These are phyloP conservation scores for Cercospora zeae-maydis DNA, from an alignment of 2,329 filamentous ascomycete species.

Conservation along the genomic window DNA sequence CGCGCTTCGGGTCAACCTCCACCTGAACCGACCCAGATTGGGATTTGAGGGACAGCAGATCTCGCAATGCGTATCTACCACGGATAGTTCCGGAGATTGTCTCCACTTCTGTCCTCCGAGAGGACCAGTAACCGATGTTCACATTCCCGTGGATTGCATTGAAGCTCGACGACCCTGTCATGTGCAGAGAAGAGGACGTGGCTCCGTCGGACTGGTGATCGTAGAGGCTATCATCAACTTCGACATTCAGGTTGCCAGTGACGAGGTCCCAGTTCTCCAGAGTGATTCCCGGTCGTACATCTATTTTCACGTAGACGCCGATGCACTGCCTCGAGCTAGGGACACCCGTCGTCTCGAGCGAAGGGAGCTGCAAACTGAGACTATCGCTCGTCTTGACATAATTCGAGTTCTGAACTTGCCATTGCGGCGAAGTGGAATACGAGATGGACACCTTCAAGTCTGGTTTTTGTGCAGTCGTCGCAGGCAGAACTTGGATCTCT, in stretches of 20 bases:
- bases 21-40: slow-evolving; percentile 43
- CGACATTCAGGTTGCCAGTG: slow-evolving; percentile 40
- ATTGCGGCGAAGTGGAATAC: slow-evolving; percentile 38
- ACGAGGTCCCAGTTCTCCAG: slow-evolving; percentile 37
- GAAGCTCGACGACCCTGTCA: slow-evolving; percentile 35
- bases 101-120: slow-evolving; percentile 41
- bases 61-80: slow-evolving; percentile 41
- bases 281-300: slow-evolving; percentile 35
- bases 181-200: slow-evolving; percentile 28
- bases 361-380: slow-evolving; percentile 25
- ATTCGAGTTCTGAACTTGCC: slow-evolving; percentile 34
- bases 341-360: slow-evolving; percentile 6
- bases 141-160: slow-evolving; percentile 37
- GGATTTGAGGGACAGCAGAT: slow-evolving; percentile 41
- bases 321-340: slow-evolving; percentile 33
- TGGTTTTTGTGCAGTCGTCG: slow-evolving; percentile 34
- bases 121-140: slow-evolving; percentile 34
- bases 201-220: background rate
- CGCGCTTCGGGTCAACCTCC: slow-evolving; percentile 39
- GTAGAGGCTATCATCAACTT: slow-evolving; percentile 35
- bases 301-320: slow-evolving; percentile 39
- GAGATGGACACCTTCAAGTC: slow-evolving; percentile 38
- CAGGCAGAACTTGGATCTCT: slow-evolving; percentile 39
- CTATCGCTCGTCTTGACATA: slow-evolving; percentile 26
- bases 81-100: slow-evolving; percentile 42